Conservation (phyloP, 345 rosid species). For the Moricandia arvensis region DNA sequence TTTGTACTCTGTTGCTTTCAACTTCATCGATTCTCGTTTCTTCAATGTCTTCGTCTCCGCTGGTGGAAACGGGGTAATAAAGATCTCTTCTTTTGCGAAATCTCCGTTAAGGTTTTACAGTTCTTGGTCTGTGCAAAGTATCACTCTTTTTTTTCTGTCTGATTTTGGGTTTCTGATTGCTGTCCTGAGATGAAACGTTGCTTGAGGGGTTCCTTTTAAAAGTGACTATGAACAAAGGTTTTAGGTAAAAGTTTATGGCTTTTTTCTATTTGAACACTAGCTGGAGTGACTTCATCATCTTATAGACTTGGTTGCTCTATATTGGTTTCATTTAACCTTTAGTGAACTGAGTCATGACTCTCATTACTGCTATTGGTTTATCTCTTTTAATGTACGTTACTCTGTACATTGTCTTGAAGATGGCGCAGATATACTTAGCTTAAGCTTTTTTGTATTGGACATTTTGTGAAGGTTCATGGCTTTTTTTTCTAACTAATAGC, state of each 20-base stretch:
- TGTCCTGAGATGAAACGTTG: slow-evolving; percentile 16
- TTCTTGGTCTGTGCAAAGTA: background rate
- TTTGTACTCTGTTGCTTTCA: slow-evolving; percentile 84
- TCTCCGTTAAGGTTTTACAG: background rate
- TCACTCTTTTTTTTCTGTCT: slow-evolving; percentile 20
- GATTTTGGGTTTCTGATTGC: slow-evolving; percentile 8
- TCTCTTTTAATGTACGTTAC: no score
- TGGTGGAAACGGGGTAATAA: slow-evolving; percentile 86
- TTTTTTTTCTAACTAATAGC: no score
- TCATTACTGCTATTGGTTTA: no score
- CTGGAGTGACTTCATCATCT: no score
- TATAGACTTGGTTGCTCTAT: no score
- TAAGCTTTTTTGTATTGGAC: no score
- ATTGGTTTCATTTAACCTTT: slow-evolving; percentile 11
- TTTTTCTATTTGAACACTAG: background rate
- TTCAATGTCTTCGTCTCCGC: slow-evolving; percentile 87
- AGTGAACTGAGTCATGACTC: no score
- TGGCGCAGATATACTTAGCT: no score
- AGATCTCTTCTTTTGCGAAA: background rate
- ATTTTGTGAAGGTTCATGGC: no score
- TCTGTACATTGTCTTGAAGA: no score
- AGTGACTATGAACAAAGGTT: no score
- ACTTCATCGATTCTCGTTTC: slow-evolving; percentile 88
- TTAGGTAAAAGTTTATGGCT: no score
- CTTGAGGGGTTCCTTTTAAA: background rate